Conservation (phyloP, 139 green algal species). For the Chlorella sp. region DNA sequence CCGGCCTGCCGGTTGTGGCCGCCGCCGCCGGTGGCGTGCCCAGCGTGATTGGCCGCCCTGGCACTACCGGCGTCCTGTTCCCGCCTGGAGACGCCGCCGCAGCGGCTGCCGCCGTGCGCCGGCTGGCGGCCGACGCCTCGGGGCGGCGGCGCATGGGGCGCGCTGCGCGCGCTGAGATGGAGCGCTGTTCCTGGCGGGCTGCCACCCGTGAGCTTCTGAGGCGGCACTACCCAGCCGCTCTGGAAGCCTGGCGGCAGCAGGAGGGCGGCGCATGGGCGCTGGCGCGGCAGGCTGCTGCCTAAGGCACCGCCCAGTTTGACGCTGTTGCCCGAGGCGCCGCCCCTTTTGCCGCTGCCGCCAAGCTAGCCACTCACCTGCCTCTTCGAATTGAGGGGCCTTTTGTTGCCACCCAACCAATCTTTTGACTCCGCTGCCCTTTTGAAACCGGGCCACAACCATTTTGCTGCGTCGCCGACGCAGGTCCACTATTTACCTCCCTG, state of each 20-base stretch:
- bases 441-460: not conserved
- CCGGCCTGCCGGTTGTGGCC: conserved; percentile 88
- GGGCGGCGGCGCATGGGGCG: conserved; percentile 31
- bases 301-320: not conserved
- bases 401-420: not conserved
- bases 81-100: conserved; percentile 4
- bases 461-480: not conserved
- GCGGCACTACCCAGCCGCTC: conserved; percentile 55
- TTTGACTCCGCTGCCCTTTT: conserved; percentile 8
- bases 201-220: conserved; percentile 59
- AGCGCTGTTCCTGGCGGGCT: conserved; percentile 28
- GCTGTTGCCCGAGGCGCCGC: not conserved
- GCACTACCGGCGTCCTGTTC: conserved; percentile 68
- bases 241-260: conserved; percentile 41
- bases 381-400: not conserved
- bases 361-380: too few species aligned
- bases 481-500: not conserved
- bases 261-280: not conserved
- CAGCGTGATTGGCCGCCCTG: conserved; percentile 81
- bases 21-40: conserved; percentile 89
- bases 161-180: conserved; percentile 59
- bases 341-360: not conserved
- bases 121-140: not conserved
- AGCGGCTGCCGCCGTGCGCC: not conserved
- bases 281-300: not conserved